Evolutionary conservation across 495 filamentous ascomycete species (phyloP), one percentile per base, ranked within the genome.

Genomic region (Neurospora sp.): DNA sequence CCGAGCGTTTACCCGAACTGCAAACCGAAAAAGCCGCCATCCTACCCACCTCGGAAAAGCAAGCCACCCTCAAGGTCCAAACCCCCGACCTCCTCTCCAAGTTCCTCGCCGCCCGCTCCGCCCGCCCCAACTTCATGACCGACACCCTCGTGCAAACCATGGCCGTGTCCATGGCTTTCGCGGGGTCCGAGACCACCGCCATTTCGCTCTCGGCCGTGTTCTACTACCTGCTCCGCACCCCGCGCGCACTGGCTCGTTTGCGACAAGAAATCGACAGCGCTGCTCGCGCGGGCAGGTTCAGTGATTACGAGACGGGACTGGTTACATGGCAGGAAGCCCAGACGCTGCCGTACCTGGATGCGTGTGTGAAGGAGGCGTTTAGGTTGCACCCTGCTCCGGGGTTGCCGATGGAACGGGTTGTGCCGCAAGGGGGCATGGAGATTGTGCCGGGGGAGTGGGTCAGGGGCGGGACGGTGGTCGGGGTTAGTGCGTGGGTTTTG

Each of bases 331-430:
- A 81, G 27, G 89, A 91, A 78, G 82, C 82, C 41, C 89, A 89
- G 75, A 83, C 83, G 68, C 81, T 90, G 8, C 79, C 79, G 18
- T 93, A 93, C 75, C 85, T 93, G 14, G 88, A 90, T 71, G 89
- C 90, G 5, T 87, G 87, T 42, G 86, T 93, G 74, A 90, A 92
- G 79, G 92, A 94, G 79, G 83, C 87, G 0, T 87, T 92, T 78
- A 85, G 91, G 4, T 70, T 93, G 20, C 88, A 92, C 75, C 89
- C 92, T 0, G 87, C 89, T 8, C 83, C 89, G 1, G 87, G 87
- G 0, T 78, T 91, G 31, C 83, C 87, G 22, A 85, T 92, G 69
- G 90, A 93, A 80, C 86, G 90, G 38, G 79, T 91, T 42, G 89
- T 91, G 8, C 91, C 80, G 53, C 81, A 84, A 8, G 90, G 89